Conservation (phyloP, 2,329 filamentous ascomycete species). For the Fusarium palustre region DNA sequence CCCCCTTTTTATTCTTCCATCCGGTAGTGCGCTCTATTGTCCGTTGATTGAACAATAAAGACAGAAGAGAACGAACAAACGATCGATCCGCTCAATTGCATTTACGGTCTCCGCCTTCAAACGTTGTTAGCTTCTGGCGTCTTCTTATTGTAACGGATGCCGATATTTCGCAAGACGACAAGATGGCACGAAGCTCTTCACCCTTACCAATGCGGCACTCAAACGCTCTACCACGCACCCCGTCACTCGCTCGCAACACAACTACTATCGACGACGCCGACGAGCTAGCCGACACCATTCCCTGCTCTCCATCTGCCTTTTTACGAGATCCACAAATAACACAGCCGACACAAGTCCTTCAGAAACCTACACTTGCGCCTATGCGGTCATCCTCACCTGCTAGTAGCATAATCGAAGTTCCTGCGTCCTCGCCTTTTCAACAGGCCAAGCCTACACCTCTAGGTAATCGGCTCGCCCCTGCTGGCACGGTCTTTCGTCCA, state of each 20-base stretch:
- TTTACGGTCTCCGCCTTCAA: slow-evolving; percentile 24
- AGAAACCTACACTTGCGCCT: slow-evolving; percentile 52
- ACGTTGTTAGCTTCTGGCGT: slow-evolving; percentile 20
- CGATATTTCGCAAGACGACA: slow-evolving; percentile 17
- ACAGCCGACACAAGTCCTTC: slow-evolving; percentile 62
- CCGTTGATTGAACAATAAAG: slow-evolving; percentile 28
- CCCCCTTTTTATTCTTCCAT: slow-evolving; percentile 22
- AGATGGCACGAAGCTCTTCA: slow-evolving; percentile 50
- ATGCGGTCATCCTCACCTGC: slow-evolving; percentile 57
- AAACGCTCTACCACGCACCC: slow-evolving; percentile 46
- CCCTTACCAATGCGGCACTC: slow-evolving; percentile 50
- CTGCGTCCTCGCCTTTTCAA: slow-evolving; percentile 85
- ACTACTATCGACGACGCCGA: slow-evolving; percentile 56
- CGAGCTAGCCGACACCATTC: slow-evolving; percentile 61
- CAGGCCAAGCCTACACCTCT: slow-evolving; percentile 49
- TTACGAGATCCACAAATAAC: slow-evolving; percentile 52
- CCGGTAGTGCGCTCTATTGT: slow-evolving; percentile 14
- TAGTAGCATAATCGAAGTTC: slow-evolving; percentile 76
- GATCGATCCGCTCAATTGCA: slow-evolving; percentile 8
- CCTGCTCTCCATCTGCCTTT: slow-evolving; percentile 57
- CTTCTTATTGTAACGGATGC: slow-evolving; percentile 13
- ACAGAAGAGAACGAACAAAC: slow-evolving; percentile 17
- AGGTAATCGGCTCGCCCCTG: slow-evolving; percentile 76
- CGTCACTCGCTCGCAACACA: slow-evolving; percentile 43
- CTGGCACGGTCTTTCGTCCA: slow-evolving; percentile 76